A percentile compares a stretch with the other conserved stretches of the same genome.
Conservation (phyloP, 2,329 filamentous ascomycete genomes). For the Blastomyces parvus region DNA sequence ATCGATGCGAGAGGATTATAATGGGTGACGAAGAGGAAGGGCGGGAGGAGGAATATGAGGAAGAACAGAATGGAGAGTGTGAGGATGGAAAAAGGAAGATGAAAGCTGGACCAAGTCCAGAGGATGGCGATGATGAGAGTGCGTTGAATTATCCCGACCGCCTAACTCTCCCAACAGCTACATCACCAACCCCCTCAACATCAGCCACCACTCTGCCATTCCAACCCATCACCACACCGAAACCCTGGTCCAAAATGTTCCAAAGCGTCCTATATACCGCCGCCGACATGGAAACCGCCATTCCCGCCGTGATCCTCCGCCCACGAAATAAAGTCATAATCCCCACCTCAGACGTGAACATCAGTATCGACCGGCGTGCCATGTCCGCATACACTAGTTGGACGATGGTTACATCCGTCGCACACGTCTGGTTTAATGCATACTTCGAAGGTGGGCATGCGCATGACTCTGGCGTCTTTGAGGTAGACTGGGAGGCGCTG, state of each 20-base stretch:
- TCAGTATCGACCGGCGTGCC: conserved; percentile 79
- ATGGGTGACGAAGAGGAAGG: conserved; percentile 29
- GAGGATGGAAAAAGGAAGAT: neutral
- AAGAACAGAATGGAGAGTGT: conserved; percentile 36
- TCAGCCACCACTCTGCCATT: conserved; percentile 9
- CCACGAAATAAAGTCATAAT: conserved; percentile 60
- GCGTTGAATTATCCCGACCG: neutral
- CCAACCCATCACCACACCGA: conserved; percentile 15
- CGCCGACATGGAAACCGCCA: conserved; percentile 37
- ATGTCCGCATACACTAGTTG: conserved; percentile 63
- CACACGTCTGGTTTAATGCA: conserved; percentile 93
- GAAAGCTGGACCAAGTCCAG: neutral
- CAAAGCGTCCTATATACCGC: conserved; percentile 30
- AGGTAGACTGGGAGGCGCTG: conserved; percentile 66
- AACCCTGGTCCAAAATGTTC: conserved; percentile 16
- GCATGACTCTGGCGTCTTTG: conserved; percentile 60
- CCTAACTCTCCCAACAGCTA: neutral
- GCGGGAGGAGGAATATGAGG: conserved; percentile 28
- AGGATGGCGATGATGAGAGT: neutral
- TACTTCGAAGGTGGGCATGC: conserved; percentile 79
- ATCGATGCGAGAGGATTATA: conserved; percentile 58
- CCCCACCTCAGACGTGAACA: conserved; percentile 76
- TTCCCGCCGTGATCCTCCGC: conserved; percentile 68
- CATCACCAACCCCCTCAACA: neutral
- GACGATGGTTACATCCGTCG: conserved; percentile 85